Conservation (phyloP, 1,284 basidiomycete genomes). For the Mycena citricolor region DNA sequence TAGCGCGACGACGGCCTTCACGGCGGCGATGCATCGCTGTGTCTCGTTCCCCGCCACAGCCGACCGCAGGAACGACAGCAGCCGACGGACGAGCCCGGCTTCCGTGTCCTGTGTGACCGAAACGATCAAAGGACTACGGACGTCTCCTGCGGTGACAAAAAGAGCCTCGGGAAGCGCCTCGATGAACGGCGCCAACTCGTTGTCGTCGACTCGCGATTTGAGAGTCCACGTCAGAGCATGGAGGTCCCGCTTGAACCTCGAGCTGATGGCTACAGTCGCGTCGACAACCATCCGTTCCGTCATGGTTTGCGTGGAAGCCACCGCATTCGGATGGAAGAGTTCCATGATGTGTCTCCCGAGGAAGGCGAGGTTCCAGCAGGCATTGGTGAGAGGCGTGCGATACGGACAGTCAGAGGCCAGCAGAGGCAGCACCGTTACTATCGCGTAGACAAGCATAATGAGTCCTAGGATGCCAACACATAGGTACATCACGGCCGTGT, state of each 20-base stretch:
- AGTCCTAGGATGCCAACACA: constrained; percentile 30
- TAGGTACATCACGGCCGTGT: constrained; percentile 31
- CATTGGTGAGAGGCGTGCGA: constrained; percentile 35
- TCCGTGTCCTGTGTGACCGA: too few relatives aligned
- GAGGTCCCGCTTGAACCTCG: neutral
- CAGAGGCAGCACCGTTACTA: constrained; percentile 35
- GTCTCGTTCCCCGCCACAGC: too few relatives aligned
- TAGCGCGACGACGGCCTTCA: too few relatives aligned
- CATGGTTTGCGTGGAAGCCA: neutral
- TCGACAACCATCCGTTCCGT: neutral
- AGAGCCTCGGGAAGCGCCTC: constrained; percentile 3
- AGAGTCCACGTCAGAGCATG: neutral
- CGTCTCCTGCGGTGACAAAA: too few relatives aligned
- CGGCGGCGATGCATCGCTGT: too few relatives aligned
- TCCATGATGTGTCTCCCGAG: neutral
- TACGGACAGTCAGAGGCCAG: constrained; percentile 36
- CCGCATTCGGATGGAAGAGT: neutral
- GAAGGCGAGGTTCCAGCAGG: constrained; percentile 1
- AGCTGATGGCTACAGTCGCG: neutral
- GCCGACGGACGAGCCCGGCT: too few relatives aligned
- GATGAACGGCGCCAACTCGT: constrained; percentile 1
- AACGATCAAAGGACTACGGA: too few relatives aligned
- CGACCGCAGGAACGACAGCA: too few relatives aligned
- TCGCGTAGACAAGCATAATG: constrained; percentile 29
- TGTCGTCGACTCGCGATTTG: constrained; percentile 1